These are phyloP conservation scores for Colletotrichum godetiae DNA, from an alignment of 2,329 filamentous ascomycete species.

Conservation along the genomic window DNA sequence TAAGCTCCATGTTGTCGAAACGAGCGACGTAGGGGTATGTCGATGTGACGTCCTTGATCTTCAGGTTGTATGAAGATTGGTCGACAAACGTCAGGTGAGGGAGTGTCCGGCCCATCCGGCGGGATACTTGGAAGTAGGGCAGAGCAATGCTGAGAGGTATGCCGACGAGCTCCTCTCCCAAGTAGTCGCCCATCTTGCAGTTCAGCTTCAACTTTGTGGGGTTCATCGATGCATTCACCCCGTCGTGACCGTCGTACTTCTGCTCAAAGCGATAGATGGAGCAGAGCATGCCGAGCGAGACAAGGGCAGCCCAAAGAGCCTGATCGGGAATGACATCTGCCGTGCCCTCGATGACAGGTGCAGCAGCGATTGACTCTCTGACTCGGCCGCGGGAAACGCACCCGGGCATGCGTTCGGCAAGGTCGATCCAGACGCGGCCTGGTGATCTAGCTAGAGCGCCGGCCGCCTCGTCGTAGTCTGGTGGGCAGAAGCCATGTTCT, in stretches of 20 bases:
- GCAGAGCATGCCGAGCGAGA: slow-evolving; percentile 63
- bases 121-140: slow-evolving; percentile 61
- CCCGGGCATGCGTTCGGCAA: slow-evolving; percentile 64
- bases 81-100: slow-evolving; percentile 65
- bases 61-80: slow-evolving; percentile 64
- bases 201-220: slow-evolving; percentile 46
- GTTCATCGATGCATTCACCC: slow-evolving; percentile 49
- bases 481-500: slow-evolving; percentile 63
- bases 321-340: slow-evolving; percentile 61
- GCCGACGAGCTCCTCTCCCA: slow-evolving; percentile 60
- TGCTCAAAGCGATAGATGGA: slow-evolving; percentile 65
- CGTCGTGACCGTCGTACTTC: slow-evolving; percentile 62
- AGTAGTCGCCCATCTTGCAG: slow-evolving; percentile 59
- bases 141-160: slow-evolving; percentile 61
- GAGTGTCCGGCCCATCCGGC: slow-evolving; percentile 60
- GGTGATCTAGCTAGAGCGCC: slow-evolving; percentile 59
- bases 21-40: slow-evolving; percentile 61
- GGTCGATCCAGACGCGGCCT: slow-evolving; percentile 63
- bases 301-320: slow-evolving; percentile 64
- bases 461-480: slow-evolving; percentile 60
- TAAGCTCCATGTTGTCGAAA: slow-evolving; percentile 64
- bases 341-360: slow-evolving; percentile 61
- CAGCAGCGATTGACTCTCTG: slow-evolving; percentile 58
- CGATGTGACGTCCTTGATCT: slow-evolving; percentile 59
- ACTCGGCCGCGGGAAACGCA: slow-evolving; percentile 61